These are phyloP conservation scores for Pichia phayaonensis DNA, from an alignment of 805 yeast species.

Conservation along the genomic window DNA sequence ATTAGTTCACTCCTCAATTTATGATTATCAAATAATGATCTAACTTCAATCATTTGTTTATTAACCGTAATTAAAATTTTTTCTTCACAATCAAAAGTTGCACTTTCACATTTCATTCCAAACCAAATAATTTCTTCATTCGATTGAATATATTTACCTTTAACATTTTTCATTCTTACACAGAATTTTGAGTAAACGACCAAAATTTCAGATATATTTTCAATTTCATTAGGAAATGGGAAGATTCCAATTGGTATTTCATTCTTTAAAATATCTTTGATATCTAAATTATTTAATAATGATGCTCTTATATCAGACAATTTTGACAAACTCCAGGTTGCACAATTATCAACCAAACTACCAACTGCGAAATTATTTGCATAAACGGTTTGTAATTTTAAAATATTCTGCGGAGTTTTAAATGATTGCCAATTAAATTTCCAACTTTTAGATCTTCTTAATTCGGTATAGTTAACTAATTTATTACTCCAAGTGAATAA, in stretches of 20 bases:
- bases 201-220: conserved; percentile 20
- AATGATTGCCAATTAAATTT: conserved; percentile 21
- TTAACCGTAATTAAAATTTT: conserved; percentile 19
- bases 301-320: conserved; percentile 22
- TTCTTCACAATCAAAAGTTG: conserved; percentile 24
- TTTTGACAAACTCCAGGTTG: conserved; percentile 24
- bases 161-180: conserved; percentile 20
- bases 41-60: conserved; percentile 21
- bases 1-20: conserved; percentile 17
- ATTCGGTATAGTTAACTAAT: conserved; percentile 29
- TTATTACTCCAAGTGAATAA: conserved; percentile 48
- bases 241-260: conserved; percentile 24
- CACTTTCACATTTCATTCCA: conserved; percentile 20
- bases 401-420: conserved; percentile 22
- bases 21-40: conserved; percentile 19
- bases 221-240: conserved; percentile 15
- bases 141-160: conserved; percentile 19
- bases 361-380: conserved; percentile 25
- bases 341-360: conserved; percentile 21
- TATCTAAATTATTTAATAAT: conserved; percentile 19
- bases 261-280: conserved; percentile 20
- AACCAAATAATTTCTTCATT: conserved; percentile 22
- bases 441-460: conserved; percentile 23
- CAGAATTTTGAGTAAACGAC: conserved; percentile 24
- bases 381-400: conserved; percentile 18